These are phyloP conservation scores for Pseudogymnoascus sp. DNA, from an alignment of 2,329 filamentous ascomycete genomes.

Conservation along the genomic window DNA sequence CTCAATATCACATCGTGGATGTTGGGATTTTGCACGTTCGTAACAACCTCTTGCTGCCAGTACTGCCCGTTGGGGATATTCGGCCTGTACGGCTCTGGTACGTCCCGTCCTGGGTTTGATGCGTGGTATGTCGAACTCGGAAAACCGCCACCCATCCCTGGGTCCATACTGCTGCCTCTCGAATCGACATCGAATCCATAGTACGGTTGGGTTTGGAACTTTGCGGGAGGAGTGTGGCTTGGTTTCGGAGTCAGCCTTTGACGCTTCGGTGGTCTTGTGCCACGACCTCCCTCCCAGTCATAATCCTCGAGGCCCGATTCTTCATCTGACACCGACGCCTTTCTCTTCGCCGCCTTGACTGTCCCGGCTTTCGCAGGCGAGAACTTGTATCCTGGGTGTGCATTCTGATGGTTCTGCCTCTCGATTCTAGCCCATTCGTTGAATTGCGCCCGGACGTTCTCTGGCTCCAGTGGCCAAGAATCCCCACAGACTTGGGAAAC, in stretches of 20 bases:
- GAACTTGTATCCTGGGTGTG: constrained; percentile 92
- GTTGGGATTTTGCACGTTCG: constrained; percentile 15
- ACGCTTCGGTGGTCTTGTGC: constrained; percentile 12
- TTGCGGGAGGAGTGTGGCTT: constrained; percentile 20
- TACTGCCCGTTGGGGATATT: constrained; percentile 39
- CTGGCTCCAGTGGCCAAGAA: constrained; percentile 76
- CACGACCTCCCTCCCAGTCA: constrained; percentile 31
- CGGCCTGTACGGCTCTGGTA: constrained; percentile 35
- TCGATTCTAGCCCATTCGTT: constrained; percentile 72
- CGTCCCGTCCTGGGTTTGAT: constrained; percentile 40
- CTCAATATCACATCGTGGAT: constrained; percentile 37
- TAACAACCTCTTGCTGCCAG: constrained; percentile 33
- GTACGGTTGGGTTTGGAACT: constrained; percentile 1
- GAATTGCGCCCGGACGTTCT: constrained; percentile 65
- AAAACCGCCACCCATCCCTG: constrained; percentile 22
- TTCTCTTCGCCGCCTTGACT: constrained; percentile 40
- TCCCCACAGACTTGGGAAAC: constrained; percentile 80
- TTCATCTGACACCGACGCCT: constrained; percentile 31
- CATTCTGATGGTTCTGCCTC: constrained; percentile 71
- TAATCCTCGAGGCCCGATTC: constrained; percentile 39
- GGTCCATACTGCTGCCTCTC: constrained; percentile 23
- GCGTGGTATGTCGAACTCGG: constrained; percentile 42
- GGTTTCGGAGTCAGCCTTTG: constrained; percentile 15
- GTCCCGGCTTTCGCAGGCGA: constrained; percentile 61
- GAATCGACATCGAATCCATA: constrained; percentile 19